These are phyloP conservation scores for Chloris gayana DNA, from an alignment of 176 grass and related monocot genomes.

Conservation along the genomic window DNA sequence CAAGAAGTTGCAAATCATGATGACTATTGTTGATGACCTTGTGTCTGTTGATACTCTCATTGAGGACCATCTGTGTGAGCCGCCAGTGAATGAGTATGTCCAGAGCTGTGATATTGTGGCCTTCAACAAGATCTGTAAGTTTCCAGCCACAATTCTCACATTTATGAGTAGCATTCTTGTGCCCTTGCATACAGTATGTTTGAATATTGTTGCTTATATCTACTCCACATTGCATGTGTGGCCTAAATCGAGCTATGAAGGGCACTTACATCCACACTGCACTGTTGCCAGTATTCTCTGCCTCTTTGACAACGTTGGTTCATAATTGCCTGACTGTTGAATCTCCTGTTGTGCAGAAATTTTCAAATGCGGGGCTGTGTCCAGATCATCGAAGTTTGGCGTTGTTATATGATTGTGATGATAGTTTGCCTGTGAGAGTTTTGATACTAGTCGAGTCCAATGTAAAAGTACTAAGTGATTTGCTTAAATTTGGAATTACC, in stretches of 20 bases:
- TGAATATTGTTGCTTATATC: too few relatives aligned
- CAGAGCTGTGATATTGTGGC: constrained; percentile 99
- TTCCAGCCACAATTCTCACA: not conserved
- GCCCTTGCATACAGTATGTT: not conserved
- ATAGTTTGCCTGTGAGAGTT: not conserved
- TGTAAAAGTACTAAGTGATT: not conserved
- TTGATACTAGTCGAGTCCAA: not conserved
- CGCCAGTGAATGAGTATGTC: constrained; percentile 75
- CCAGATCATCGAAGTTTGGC: not conserved
- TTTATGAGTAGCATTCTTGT: not conserved
- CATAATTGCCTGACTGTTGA: not conserved
- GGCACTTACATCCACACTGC: not conserved
- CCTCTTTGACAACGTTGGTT: not conserved
- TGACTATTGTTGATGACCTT: constrained; percentile 93
- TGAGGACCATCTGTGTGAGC: constrained; percentile 55
- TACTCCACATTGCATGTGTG: too few relatives aligned
- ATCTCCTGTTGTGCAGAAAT: not conserved
- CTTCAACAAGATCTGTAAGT: constrained; percentile 98
- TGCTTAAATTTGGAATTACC: not conserved
- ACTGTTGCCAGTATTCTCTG: not conserved
- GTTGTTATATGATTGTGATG: not conserved
- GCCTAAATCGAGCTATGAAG: too few relatives aligned
- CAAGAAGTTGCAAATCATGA: constrained; percentile 98
- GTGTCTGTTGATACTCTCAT: constrained; percentile 85
- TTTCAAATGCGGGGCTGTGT: not conserved